Conservation (phyloP, 225 moss, liverwort and hornwort genomes). For the Thuidium tamariscinum region DNA sequence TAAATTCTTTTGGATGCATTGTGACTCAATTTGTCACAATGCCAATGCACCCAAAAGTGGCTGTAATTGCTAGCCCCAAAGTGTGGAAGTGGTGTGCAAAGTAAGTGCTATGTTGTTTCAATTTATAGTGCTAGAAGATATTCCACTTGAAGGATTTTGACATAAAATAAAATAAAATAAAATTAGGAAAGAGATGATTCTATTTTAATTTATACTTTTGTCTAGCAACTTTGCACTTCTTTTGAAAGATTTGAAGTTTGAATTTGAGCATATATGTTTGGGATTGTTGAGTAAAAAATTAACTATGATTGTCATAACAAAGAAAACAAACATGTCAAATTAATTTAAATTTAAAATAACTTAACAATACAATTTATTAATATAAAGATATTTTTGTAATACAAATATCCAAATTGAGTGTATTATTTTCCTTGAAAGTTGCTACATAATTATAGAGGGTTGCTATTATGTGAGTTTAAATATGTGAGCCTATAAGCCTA, state of each 20-base stretch:
- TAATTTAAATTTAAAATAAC: background rate
- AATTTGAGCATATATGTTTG: background rate
- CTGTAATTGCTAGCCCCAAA: too few species aligned
- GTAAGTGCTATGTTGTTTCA: background rate
- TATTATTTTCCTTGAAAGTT: background rate
- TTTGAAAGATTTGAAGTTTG: background rate
- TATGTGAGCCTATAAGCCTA: too few species aligned
- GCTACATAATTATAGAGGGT: too few species aligned
- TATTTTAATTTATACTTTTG: background rate
- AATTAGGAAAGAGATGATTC: accelerated
- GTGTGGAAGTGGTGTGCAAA: background rate
- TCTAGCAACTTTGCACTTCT: accelerated
- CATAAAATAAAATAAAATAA: background rate
- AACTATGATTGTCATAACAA: background rate
- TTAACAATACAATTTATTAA: background rate
- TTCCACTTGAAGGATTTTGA: background rate
- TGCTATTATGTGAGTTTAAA: too few species aligned
- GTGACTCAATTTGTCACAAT: too few species aligned
- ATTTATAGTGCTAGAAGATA: accelerated
- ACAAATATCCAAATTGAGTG: background rate
- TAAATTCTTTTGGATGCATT: too few species aligned
- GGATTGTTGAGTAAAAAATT: background rate
- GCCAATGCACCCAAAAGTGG: too few species aligned
- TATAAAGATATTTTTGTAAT: background rate
- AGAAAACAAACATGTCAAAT: background rate